Evolutionary conservation across 2,329 filamentous ascomycete species (phyloP).

Genomic region (Cladosporium sp.): DNA sequence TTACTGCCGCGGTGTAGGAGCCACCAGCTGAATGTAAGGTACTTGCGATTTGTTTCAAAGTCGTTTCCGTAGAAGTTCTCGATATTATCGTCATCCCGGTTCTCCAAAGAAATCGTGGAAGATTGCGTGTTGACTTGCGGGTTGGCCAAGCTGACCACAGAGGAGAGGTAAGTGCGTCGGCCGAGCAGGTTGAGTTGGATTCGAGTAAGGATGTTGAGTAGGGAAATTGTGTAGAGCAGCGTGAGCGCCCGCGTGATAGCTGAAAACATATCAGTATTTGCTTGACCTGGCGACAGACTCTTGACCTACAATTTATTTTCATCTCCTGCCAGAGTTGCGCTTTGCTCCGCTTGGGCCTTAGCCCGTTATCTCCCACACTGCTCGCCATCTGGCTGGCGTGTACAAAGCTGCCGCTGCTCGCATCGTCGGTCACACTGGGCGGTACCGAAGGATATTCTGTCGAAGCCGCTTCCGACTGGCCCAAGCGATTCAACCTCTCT

Average conservation of each 20-base stretch:
- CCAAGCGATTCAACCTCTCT: conserved; percentile 50
- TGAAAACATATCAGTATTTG: conserved; percentile 33
- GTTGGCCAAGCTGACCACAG: conserved; percentile 84
- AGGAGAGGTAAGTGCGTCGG: conserved; percentile 90
- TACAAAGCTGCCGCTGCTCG: conserved; percentile 76
- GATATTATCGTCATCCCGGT: conserved; percentile 82
- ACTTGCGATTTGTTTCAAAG: conserved; percentile 92
- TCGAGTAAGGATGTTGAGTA: conserved; percentile 86
- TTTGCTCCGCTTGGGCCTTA: conserved; percentile 71
- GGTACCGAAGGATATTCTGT: conserved; percentile 55
- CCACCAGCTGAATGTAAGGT: conserved; percentile 98
- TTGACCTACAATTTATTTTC: conserved; percentile 81
- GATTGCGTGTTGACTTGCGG: conserved; percentile 58
- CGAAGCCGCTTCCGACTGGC: conserved; percentile 49
- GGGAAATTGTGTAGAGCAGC: conserved; percentile 81
- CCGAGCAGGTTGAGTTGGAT: conserved; percentile 97
- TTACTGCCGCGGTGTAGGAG: conserved; percentile 86
- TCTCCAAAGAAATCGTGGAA: conserved; percentile 81
- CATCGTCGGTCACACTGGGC: conserved; percentile 75
- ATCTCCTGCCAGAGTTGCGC: conserved; percentile 95
- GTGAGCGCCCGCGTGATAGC: conserved; percentile 90
- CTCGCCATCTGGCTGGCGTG: conserved; percentile 74
- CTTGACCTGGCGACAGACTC: background rate
- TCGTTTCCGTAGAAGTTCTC: conserved; percentile 85
- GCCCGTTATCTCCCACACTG: conserved; percentile 41